These are phyloP conservation scores for Tuber aestivum DNA, from an alignment of 495 filamentous ascomycete species.

Conservation along the genomic window DNA sequence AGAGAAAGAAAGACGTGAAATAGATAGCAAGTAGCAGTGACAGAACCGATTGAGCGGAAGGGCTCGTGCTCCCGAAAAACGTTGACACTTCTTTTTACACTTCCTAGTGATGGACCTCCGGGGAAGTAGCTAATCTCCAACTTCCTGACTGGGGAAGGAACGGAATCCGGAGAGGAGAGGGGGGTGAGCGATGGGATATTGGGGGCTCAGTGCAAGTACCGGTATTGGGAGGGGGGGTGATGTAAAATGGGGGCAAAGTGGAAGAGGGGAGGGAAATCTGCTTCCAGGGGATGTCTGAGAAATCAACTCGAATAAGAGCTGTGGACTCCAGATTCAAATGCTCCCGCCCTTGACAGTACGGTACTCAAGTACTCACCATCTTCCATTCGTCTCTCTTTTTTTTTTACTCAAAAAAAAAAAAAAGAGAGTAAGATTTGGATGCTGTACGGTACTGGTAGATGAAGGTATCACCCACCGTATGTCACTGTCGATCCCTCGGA, in stretches of 20 bases:
- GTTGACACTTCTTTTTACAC: conserved; percentile 1
- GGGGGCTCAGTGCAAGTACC: neutral
- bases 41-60: neutral
- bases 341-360: too few relatives aligned
- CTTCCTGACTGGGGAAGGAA: neutral
- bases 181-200: neutral
- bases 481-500: neutral
- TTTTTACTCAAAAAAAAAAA: neutral
- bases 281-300: neutral
- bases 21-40: neutral
- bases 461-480: neutral
- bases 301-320: neutral
- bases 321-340: neutral
- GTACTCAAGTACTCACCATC: too few relatives aligned
- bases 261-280: neutral
- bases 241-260: neutral
- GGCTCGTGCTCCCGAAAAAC: neutral
- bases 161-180: neutral
- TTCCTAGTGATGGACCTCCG: neutral
- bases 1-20: neutral
- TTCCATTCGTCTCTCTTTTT: neutral
- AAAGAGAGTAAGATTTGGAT: neutral
- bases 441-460: too few relatives aligned
- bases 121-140: neutral
- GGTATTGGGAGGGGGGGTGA: neutral